A percentile compares a stretch with the other conserved stretches of the same genome.
These are phyloP conservation scores for Dactylellina parvicollis DNA, from an alignment of 2,329 filamentous ascomycete genomes.

Conservation along the genomic window DNA sequence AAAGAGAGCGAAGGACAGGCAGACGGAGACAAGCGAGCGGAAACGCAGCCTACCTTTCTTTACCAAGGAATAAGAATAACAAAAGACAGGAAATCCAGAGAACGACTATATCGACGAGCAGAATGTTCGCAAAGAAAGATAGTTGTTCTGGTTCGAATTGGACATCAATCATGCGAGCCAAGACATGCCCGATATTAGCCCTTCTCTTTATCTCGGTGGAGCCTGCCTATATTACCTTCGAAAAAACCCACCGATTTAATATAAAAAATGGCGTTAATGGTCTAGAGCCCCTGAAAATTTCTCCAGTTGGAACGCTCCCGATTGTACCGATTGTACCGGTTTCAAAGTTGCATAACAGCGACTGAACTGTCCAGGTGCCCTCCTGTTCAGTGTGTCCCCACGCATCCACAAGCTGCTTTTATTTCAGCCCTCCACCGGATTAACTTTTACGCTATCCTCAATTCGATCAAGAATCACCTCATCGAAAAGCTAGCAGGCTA, in stretches of 20 bases:
- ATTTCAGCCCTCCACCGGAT: constrained; percentile 31
- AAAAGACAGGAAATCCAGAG: constrained; percentile 8
- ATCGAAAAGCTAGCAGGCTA: not conserved
- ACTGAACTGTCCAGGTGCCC: constrained; percentile 15
- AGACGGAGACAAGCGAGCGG: constrained; percentile 33
- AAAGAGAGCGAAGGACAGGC: constrained; percentile 16
- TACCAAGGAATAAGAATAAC: constrained; percentile 1
- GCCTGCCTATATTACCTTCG: constrained; percentile 46
- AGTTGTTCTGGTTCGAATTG: not conserved
- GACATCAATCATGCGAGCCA: constrained; percentile 32
- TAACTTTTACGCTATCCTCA: constrained; percentile 1
- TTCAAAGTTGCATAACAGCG: constrained; percentile 39
- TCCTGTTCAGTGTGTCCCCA: constrained; percentile 7
- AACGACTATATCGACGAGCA: constrained; percentile 26
- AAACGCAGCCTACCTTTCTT: constrained; percentile 27
- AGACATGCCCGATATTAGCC: constrained; percentile 2
- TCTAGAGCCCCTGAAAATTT: constrained; percentile 45
- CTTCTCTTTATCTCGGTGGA: constrained; percentile 52
- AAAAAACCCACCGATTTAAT: constrained; percentile 48
- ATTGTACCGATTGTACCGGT: constrained; percentile 54
- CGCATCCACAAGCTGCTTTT: constrained; percentile 9
- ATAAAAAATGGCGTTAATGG: constrained; percentile 24
- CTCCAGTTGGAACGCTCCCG: constrained; percentile 49
- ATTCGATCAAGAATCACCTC: constrained; percentile 16
- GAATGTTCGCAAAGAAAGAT: constrained; percentile 23